Base-by-base conservation (phyloP, 2,329 filamentous ascomycete species). In the Rhytidhysteron rufulum region DNA sequence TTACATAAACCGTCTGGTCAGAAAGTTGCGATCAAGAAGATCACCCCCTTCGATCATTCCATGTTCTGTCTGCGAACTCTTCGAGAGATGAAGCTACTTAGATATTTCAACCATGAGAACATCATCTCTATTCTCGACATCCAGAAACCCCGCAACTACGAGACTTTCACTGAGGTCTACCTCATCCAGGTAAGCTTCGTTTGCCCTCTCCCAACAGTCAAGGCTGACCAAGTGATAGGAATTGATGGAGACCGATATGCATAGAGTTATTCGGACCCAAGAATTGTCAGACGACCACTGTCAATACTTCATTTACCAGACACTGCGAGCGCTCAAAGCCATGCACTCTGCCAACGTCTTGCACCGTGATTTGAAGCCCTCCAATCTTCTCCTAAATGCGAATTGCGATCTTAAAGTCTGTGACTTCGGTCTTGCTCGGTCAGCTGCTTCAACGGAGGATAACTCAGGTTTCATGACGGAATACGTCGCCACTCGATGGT, bases 401-500 rank as follows among this genome's bases (percentile, higher is more conserved):
- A 98, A 98, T 71, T 98, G 93, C 70, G 93, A 98, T 71, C 77
- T 98, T 54, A 98, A 98, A 72, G 93, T 98, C 54, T 98, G 93
- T 71, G 93, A 98, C 68, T 98, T 98, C 61, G 93, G 93, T 62
- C 81, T 98, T 42, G 93, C 93, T 35, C 84, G 90, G 60, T 97
- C 91, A 8, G 93, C 93, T 10, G 93, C 93, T 7, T 96, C 91
- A 8, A 94, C 94, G 54, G 93, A 98, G 63, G 93, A 98, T 69
- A 98, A 98, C 72, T 96, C 91, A n/a, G 93, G 93, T 17, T 98
- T 98, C 80, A 98, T 98, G 93, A 98, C 93, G 13, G 93, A 98
- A 94, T 98, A 98, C 66, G 93, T 98, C 42, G 93, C 93, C 37
- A 98, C 93, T 34, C 85, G 93, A 60, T 98, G 93, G 93, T 98